Evolutionary conservation across 345 rosid genomes (phyloP).

Genomic region (Acer negundo): DNA sequence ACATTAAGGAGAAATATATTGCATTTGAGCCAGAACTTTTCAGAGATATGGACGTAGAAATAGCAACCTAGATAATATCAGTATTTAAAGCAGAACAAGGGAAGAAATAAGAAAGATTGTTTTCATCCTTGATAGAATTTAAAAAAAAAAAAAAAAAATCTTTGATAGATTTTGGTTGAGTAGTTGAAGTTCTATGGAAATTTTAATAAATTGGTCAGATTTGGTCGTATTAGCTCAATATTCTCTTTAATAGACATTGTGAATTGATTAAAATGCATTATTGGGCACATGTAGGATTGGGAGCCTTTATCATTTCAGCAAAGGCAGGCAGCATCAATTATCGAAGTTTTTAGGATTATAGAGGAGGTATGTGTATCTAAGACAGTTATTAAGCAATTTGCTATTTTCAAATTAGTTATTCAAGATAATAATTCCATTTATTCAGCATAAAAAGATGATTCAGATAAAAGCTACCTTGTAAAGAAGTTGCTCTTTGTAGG

Average conservation of each 20-base stretch:
- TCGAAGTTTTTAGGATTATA: slow-evolving; percentile 94
- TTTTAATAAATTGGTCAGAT: background rate
- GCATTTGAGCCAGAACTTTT: background rate
- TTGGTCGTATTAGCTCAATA: background rate
- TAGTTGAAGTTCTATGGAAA: background rate
- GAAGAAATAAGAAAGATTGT: background rate
- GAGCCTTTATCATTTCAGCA: slow-evolving; percentile 92
- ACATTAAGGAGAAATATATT: background rate
- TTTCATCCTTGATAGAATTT: slow-evolving; percentile 2
- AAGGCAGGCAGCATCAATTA: slow-evolving; percentile 77
- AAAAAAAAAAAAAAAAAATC: too few species aligned
- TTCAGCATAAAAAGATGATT: background rate
- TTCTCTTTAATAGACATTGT: slow-evolving; percentile 3
- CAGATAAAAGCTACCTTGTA: background rate
- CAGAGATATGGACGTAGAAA: background rate
- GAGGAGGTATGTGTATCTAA: slow-evolving; percentile 69
- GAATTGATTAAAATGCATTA: slow-evolving; percentile 16
- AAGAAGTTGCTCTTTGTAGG: slow-evolving; percentile 14
- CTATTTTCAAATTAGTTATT: background rate
- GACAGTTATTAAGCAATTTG: slow-evolving; percentile 2
- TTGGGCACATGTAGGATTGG: slow-evolving; percentile 74
- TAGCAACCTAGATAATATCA: background rate
- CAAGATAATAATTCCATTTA: background rate
- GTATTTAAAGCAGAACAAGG: background rate
- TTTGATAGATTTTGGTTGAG: background rate